Evolutionary conservation across 2,329 filamentous ascomycete species (phyloP).

Genomic region (Aureobasidium uvarum): DNA sequence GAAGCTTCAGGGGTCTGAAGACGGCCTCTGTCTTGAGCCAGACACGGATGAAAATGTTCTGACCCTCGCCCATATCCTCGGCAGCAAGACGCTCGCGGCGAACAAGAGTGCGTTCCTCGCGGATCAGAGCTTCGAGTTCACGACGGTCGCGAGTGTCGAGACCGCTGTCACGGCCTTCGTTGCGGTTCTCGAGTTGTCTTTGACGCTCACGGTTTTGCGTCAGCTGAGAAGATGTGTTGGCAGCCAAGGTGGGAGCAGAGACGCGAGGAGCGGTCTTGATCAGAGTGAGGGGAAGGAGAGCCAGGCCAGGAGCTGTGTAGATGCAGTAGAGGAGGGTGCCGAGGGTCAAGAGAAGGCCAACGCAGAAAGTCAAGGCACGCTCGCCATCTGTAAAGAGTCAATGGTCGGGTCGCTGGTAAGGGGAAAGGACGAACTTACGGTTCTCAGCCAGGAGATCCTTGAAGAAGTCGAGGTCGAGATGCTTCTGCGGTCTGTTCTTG

Average conservation of each 20-base stretch:
- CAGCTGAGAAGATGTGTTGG: constrained; percentile 74
- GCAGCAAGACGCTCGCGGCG: constrained; percentile 84
- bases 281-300: constrained; percentile 81
- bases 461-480: constrained; percentile 88
- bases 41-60: constrained; percentile 65
- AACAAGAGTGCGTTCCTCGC: constrained; percentile 89
- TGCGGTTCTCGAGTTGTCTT: constrained; percentile 83
- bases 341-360: constrained; percentile 83
- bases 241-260: constrained; percentile 74
- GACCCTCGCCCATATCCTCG: constrained; percentile 76
- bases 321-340: constrained; percentile 83
- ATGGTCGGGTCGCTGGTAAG: not conserved
- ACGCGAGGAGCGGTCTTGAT: constrained; percentile 90
- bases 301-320: constrained; percentile 86
- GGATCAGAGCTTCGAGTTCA: constrained; percentile 79
- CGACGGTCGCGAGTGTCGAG: constrained; percentile 82
- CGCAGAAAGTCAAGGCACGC: constrained; percentile 82
- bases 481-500: constrained; percentile 60
- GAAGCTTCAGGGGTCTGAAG: constrained; percentile 82
- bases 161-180: constrained; percentile 68
- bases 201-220: constrained; percentile 89
- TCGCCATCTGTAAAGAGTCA: constrained; percentile 63
- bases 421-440: constrained; percentile 49
- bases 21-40: constrained; percentile 81
- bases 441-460: constrained; percentile 79